Conservation (phyloP, 2,329 filamentous ascomycete species). For the Colletotrichum theobromicola region DNA sequence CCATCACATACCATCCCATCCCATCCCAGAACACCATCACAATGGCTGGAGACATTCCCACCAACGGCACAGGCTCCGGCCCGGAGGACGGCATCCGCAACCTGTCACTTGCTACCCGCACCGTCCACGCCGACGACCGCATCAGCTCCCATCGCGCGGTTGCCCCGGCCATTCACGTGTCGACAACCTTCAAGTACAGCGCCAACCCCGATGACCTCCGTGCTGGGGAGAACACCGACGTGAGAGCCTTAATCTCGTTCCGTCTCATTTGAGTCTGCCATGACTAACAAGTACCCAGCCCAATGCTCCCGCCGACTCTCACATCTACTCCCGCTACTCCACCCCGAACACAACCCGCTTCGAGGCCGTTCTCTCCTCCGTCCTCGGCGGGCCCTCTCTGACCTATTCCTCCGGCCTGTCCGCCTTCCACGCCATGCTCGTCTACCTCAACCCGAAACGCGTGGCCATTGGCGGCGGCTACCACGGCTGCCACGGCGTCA, state of each 20-base stretch:
- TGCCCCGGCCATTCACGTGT: constrained; percentile 87
- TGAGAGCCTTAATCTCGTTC: constrained; percentile 38
- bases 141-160: constrained; percentile 79
- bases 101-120: constrained; percentile 69
- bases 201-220: constrained; percentile 70
- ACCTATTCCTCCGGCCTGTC: constrained; percentile 87
- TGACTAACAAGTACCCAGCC: constrained; percentile 40
- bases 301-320: constrained; percentile 60
- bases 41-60: constrained; percentile 4
- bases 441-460: constrained; percentile 81
- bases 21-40: background rate
- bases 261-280: background rate
- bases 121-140: constrained; percentile 83
- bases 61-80: background rate
- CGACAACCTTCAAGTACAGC: constrained; percentile 88
- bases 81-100: constrained; percentile 28
- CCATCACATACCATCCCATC: background rate
- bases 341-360: constrained; percentile 84
- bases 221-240: constrained; percentile 57
- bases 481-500: constrained; percentile 91
- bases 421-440: constrained; percentile 86
- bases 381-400: constrained; percentile 73
- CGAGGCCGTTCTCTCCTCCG: constrained; percentile 77
- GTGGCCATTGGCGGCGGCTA: constrained; percentile 87
- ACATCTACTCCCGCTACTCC: constrained; percentile 84